phyloP scores from a whole-genome alignment of 2,329 filamentous ascomycete genomes.

The Chaetomium olivaceum region DNA sequence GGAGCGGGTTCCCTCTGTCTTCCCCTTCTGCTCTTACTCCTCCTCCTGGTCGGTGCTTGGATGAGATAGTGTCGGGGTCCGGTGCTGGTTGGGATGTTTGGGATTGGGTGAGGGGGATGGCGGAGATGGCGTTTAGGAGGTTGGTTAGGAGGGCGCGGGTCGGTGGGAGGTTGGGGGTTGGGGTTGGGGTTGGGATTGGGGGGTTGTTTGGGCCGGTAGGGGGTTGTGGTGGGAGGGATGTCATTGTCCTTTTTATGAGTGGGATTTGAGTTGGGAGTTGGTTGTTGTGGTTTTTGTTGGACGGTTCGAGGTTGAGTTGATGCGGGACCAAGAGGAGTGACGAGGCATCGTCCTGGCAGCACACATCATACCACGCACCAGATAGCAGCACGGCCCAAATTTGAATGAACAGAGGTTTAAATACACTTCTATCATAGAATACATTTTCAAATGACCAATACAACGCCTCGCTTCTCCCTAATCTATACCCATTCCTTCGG shows the following conservation, averaged over 20 bases:
- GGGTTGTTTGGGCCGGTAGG: background rate
- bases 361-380: background rate
- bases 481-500: constrained; percentile 66
- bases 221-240: background rate
- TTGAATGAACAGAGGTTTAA: background rate
- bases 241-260: background rate
- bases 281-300: background rate
- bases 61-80: too few relatives aligned
- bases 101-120: constrained; percentile 32
- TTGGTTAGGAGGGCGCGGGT: constrained; percentile 50
- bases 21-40: background rate
- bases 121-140: constrained; percentile 48
- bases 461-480: background rate
- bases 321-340: background rate
- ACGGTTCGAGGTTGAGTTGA: background rate
- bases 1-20: constrained; percentile 39
- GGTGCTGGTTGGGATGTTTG: background rate
- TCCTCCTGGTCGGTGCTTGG: background rate
- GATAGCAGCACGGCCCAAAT: too few relatives aligned
- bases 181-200: background rate
- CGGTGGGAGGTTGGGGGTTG: constrained; percentile 38
- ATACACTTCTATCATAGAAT: background rate
- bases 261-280: background rate
- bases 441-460: constrained; percentile 8
- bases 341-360: background rate